Base-by-base conservation (phyloP, 176 grass and related monocot species). In the Eleusine coracana region DNA sequence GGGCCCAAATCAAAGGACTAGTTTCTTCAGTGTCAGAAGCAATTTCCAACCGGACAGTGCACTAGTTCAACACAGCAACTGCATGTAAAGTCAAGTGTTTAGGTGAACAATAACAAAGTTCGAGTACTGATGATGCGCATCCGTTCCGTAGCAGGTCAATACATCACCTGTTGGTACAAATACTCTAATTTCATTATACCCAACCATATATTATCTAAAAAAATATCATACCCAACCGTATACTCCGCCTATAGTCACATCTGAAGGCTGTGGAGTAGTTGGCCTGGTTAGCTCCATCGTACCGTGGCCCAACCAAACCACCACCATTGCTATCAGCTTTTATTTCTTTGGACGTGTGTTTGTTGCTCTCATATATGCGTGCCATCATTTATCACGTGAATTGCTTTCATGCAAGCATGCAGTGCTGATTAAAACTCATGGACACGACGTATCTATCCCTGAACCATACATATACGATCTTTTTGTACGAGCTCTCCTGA, bases 241-340 rank as follows among this genome's bases (percentile, higher is more conserved):
- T 46, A 46, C 44, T 10, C 44, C 10, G 44, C 40, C 40, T 42
- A 7, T 42, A 7, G 44, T 37, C 63, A 39, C 16, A 39, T 37
- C 15, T 68, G 37, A 69, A 40, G 66, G 18, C 66, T 42, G 66
- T 10, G 8, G 66, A 69, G 37, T n/a, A 9, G 64, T 64, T 66
- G 29, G 63, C 63, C 27, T 64, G 0, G n/a, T n/a, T 59, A 23
- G 55, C 56, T 10, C 3, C 12, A 15, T 34, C 5, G 13, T 66
- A 25, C 74, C 28, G 17, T 21, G 40, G 56, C 23, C 40, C 41
- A 78, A 78, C 41, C 23, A 78, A 78, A 64, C 42, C 76, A 78
- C 41, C 3, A 52, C 69, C 27, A 48, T 45, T 44, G 55, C 6
- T 31, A 52, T 61, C 54, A n/a, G 51, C 73, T 56, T 75, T 34